phyloP scores from a whole-genome alignment of 805 yeast genomes.

The Dipodascus albidus region DNA sequence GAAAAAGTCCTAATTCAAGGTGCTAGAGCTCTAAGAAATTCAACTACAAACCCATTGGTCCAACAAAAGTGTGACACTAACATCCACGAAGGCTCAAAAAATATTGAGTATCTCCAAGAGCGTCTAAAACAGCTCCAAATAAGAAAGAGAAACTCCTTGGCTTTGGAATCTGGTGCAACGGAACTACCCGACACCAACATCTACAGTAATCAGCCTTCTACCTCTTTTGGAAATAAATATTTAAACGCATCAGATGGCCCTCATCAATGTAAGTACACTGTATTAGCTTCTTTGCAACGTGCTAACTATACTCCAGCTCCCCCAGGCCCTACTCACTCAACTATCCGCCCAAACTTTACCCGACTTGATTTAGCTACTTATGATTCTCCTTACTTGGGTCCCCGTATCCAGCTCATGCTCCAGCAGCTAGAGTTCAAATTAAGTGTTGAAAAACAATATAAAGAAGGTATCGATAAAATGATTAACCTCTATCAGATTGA shows the following conservation, averaged over 20 bases:
- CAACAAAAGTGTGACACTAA: conserved; percentile 85
- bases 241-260: conserved; percentile 3
- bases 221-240: conserved; percentile 9
- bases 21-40: conserved; percentile 67
- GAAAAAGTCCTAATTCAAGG: conserved; percentile 84
- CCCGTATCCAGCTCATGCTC: conserved; percentile 87
- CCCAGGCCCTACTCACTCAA: conserved; percentile 2
- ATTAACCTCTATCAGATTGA: conserved; percentile 77
- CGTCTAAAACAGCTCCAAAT: conserved; percentile 52
- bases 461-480: conserved; percentile 84
- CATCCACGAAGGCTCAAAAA: conserved; percentile 83
- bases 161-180: conserved; percentile 3
- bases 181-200: conserved; percentile 1
- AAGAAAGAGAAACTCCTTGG: conserved; percentile 6
- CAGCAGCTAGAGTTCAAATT: conserved; percentile 90
- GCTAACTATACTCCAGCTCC: not conserved
- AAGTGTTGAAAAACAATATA: conserved; percentile 88
- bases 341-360: conserved; percentile 19
- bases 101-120: conserved; percentile 78
- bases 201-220: conserved; percentile 2
- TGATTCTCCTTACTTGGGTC: conserved; percentile 91
- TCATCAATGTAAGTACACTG: not conserved
- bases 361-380: conserved; percentile 67
- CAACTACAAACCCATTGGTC: conserved; percentile 69
- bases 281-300: not conserved